phyloP scores from a whole-genome alignment of 108 stramenopile genomes.

The Cyclotella cryptica region DNA sequence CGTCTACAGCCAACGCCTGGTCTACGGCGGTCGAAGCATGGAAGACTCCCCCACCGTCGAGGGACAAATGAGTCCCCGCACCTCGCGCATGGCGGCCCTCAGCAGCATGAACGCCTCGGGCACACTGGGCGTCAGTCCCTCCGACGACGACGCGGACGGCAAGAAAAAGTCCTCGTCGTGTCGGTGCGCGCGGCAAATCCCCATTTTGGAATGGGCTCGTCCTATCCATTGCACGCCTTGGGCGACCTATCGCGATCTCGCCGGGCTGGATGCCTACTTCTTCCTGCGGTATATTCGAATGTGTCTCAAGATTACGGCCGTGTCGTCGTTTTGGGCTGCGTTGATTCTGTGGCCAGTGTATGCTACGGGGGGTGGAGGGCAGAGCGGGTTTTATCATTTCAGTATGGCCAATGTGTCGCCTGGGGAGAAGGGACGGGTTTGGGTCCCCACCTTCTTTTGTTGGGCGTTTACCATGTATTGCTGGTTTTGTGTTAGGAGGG shows the following conservation, averaged over 20 bases:
- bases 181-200: neutral
- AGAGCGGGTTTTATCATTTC: constrained; percentile 84
- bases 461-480: constrained; percentile 83
- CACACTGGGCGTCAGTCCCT: neutral
- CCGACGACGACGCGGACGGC: neutral
- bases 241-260: constrained; percentile 50
- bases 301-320: constrained; percentile 81
- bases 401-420: constrained; percentile 82
- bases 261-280: constrained; percentile 94
- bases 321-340: constrained; percentile 82
- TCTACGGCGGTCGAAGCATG: constrained; percentile 12
- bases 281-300: constrained; percentile 89
- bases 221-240: constrained; percentile 50
- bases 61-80: constrained; percentile 3
- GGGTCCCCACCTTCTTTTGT: constrained; percentile 88
- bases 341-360: constrained; percentile 78
- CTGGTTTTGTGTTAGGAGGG: constrained; percentile 84
- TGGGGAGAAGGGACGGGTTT: constrained; percentile 70
- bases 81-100: neutral
- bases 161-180: neutral
- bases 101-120: constrained; percentile 11
- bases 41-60: neutral
- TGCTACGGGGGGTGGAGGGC: constrained; percentile 68
- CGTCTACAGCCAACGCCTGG: constrained; percentile 63
- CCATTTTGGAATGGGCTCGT: constrained; percentile 39